phyloP scores from a whole-genome alignment of 2,329 filamentous ascomycete species.

The Claviceps sp. region DNA sequence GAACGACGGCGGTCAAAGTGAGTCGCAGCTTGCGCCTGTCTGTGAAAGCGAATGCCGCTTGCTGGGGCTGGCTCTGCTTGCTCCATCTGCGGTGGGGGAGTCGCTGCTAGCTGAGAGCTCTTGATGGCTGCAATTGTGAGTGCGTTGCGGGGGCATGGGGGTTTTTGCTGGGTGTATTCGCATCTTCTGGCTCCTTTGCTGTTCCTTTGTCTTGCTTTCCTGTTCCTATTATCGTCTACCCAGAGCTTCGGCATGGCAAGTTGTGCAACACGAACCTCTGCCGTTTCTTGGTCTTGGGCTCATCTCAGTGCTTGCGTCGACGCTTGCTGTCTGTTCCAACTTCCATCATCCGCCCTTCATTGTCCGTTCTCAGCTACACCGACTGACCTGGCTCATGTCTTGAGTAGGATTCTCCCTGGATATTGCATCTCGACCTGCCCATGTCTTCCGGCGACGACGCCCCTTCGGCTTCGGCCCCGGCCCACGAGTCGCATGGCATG shows the following conservation, averaged over 20 bases:
- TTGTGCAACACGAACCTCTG: no score
- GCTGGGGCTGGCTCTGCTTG: neutral
- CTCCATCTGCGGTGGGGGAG: neutral
- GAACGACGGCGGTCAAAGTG: no score
- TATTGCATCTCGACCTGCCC: slow-evolving; percentile 29
- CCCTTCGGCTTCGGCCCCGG: slow-evolving; percentile 19
- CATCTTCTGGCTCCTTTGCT: neutral
- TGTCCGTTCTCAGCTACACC: neutral
- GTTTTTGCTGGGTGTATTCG: neutral
- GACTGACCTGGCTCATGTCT: slow-evolving; percentile 1
- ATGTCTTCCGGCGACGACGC: slow-evolving; percentile 27
- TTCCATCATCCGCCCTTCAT: neutral
- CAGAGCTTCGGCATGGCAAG: no score
- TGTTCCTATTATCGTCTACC: neutral
- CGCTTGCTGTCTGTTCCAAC: neutral
- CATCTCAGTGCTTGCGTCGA: neutral
- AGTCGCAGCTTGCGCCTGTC: no score
- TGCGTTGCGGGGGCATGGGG: neutral
- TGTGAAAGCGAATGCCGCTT: neutral
- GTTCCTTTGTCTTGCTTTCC: neutral
- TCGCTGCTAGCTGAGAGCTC: slow-evolving; percentile 9
- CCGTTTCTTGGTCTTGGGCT: no score
- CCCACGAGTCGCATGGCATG: slow-evolving; percentile 18
- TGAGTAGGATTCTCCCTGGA: slow-evolving; percentile 32
- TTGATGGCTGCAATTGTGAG: slow-evolving; percentile 25